Evolutionary conservation across 208 protist species (phyloP), one percentile per base, ranked within the genome.

Genomic region (Trichomonas tenax): DNA sequence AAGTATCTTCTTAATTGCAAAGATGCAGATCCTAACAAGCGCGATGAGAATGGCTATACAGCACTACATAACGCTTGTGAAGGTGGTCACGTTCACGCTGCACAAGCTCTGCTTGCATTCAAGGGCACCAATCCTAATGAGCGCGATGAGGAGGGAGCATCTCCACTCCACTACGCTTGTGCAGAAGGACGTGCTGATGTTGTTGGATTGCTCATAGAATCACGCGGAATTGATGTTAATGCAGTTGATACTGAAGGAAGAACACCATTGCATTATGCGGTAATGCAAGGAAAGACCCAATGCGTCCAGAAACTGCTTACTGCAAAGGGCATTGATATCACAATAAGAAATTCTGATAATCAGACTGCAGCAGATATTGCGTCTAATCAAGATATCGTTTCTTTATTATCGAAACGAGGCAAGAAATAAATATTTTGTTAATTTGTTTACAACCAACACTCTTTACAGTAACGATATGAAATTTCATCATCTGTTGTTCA

Each of bases 161-260:
- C 86, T 38, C 86, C 86, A 38, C n/a, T 93, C 3, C 86, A 93
- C n/a, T 93, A 93, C 51, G 86, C 86, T 38, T 93, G 86, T 38
- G 86, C 40, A 58, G 14, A 44, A 51, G 86, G 86, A n/a, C 11
- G 44, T 15, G 36, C 44, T 38, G 86, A 93, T 51, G 86, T 93
- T 51, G 86, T 93, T 58, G 38, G 44, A 48, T 48, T 44, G 26
- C n/a, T 93, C 4, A 38, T 93, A 2, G 17, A n/a, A n/a, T 23
- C 44, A 14, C 17, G 46, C 1, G 44, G 44, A 48, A 51, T 93
- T 4, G 31, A 93, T 93, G 44, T 93, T 38, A 93, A 93, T 36
- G 40, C 44, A 34, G 34, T 2, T 17, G 44, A 93, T 93, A 38
- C 26, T 31, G 41, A 44, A 44, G 86, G 86, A 51, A 93, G 44